Percentiles rank a stretch among this genome's conserved stretches.
These are phyloP conservation scores for Lotus japonicus DNA, from an alignment of 306 rosid species.

Conservation along the genomic window DNA sequence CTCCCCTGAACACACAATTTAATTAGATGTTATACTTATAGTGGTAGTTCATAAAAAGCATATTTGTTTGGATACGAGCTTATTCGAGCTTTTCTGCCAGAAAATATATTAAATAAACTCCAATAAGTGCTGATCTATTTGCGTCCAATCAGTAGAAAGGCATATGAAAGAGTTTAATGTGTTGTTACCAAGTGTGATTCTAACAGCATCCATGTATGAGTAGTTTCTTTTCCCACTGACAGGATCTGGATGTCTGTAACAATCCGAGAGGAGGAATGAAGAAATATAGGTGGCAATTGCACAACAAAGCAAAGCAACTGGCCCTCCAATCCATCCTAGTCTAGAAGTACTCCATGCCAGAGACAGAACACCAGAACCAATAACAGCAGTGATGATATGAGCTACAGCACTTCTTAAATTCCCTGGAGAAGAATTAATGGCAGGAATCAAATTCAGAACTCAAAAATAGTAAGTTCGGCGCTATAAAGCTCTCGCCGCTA, in stretches of 20 bases:
- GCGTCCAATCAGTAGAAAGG: too few species aligned
- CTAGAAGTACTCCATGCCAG: slow-evolving; percentile 58
- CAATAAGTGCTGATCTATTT: too few species aligned
- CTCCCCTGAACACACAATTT: slow-evolving; percentile 41
- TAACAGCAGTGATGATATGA: slow-evolving; percentile 58
- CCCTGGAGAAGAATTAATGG: slow-evolving; percentile 25
- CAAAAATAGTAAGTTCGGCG: too few species aligned
- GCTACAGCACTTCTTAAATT: slow-evolving; percentile 38
- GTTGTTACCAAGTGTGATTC: slow-evolving; percentile 40
- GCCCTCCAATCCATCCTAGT: slow-evolving; percentile 56
- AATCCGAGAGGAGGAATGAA: slow-evolving; percentile 44
- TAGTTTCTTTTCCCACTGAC: slow-evolving; percentile 48
- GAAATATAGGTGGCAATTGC: slow-evolving; percentile 37
- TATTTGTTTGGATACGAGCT: neutral
- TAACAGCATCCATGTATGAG: slow-evolving; percentile 50
- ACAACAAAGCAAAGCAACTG: slow-evolving; percentile 27
- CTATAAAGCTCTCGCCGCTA: too few species aligned
- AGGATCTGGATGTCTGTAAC: slow-evolving; percentile 54
- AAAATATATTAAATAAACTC: too few species aligned
- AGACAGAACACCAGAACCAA: slow-evolving; percentile 58
- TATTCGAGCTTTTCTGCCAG: too few species aligned
- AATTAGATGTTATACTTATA: slow-evolving; percentile 3
- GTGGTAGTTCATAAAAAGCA: neutral
- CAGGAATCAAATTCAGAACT: neutral
- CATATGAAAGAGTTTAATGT: neutral